Evolutionary conservation across 768 basidiomycete genomes (phyloP).

Genomic region (Fistulinella prunicolor): DNA sequence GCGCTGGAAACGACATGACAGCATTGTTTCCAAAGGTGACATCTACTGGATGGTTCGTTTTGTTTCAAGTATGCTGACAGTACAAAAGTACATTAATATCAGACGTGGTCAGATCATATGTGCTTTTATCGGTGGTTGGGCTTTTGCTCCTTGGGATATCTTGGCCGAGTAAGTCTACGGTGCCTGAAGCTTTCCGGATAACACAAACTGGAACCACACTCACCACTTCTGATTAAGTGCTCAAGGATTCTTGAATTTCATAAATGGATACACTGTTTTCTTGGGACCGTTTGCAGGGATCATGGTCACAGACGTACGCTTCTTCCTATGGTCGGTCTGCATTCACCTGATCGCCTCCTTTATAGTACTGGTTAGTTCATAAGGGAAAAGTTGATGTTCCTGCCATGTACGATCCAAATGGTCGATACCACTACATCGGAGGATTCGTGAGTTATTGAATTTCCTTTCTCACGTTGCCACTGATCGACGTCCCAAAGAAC

Average conservation of each 20-base stretch:
- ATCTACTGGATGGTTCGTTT: neutral
- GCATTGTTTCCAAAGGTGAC: constrained; percentile 59
- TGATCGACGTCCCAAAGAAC: constrained; percentile 48
- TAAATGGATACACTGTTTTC: constrained; percentile 84
- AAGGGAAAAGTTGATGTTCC: constrained; percentile 72
- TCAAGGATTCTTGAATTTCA: constrained; percentile 70
- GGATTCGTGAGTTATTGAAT: constrained; percentile 57
- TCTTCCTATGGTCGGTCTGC: neutral
- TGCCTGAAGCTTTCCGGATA: neutral
- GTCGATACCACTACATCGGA: constrained; percentile 72
- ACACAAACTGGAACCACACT: neutral
- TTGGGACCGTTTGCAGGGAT: constrained; percentile 84
- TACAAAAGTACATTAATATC: constrained; percentile 28
- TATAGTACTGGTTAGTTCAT: constrained; percentile 77
- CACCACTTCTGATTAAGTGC: constrained; percentile 37
- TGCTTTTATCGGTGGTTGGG: constrained; percentile 61
- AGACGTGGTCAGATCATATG: constrained; percentile 30
- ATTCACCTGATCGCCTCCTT: constrained; percentile 1
- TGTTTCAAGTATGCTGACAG: constrained; percentile 1
- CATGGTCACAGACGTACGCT: constrained; percentile 55
- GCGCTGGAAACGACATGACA: constrained; percentile 82
- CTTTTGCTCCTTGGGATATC: constrained; percentile 81
- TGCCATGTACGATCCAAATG: constrained; percentile 77
- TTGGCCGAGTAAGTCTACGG: constrained; percentile 40
- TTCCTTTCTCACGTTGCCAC: neutral